Base-by-base conservation (phyloP, 2,329 filamentous ascomycete species). In the Xylaria sp. region DNA sequence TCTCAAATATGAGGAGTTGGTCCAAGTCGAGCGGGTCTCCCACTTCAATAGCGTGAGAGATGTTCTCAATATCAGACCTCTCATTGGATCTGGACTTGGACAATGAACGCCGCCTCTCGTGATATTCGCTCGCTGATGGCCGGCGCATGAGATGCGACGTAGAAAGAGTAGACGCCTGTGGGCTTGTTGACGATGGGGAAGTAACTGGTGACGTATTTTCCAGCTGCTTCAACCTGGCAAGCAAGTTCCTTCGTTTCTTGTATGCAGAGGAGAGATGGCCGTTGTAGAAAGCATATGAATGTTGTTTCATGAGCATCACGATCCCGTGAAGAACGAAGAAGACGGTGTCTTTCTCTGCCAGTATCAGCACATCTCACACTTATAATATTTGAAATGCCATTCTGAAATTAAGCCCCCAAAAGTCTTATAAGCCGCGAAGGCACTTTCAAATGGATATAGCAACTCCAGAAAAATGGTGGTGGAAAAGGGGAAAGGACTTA, bases 261-360 rank as follows among this genome's bases (percentile, higher is more conserved):
- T 85, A 83, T 2, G 83, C 74, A 18, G 82, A 80, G 2, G 82
- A 91, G 46, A 87, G 75, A 58, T 92, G 82, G 6, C 90, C 89
- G 63, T 92, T 92, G 71, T 91, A 92, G 62, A 90, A 91, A 4
- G 87, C 81, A 65, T 90, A 92, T 17, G 86, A 88, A 68, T 92
- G 90, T 71, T 91, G 88, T 74, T 93, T 93, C 90, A 92, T 92
- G 20, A 92, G 69, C 79, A 92, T 88, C 2, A 89, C 83, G 50
- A 92, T 74, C 13, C 85, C 85, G 66, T 92, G 89, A 17, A 92
- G 74, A 8, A 90, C 85, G 46, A 90, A 89, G 69, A 89, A 66
- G 7, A 66, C 63, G 1, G 63, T 65, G 37, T 63, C 58, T 61
- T 40, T 4, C 39, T 19, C 13, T 2, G 24, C n/a, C 6, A 22